Evolutionary conservation across 2,329 filamentous ascomycete species (phyloP).

Genomic region (Diaporthe aspalathi): DNA sequence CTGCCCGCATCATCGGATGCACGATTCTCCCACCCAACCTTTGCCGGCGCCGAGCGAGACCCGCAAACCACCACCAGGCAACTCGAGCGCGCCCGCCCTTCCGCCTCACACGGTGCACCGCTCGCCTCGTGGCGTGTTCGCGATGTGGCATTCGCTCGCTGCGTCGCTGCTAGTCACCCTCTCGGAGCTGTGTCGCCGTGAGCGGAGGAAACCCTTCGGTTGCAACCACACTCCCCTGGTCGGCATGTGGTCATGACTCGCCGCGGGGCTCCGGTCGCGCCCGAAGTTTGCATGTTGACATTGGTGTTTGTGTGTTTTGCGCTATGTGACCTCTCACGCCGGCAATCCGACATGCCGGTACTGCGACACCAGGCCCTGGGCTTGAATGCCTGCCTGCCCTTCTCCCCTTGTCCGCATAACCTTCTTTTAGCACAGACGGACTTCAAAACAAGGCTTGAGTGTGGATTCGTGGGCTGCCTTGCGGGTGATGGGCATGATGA

Average conservation of each 20-base stretch:
- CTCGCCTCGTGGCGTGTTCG: neutral
- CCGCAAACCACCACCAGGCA: slow-evolving; percentile 1
- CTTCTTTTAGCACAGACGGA: slow-evolving; percentile 6
- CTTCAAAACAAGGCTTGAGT: neutral
- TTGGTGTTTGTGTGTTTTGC: slow-evolving; percentile 24
- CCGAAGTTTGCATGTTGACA: neutral
- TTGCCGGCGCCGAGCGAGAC: slow-evolving; percentile 6
- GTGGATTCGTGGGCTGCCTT: neutral
- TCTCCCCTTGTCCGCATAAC: neutral
- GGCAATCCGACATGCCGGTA: slow-evolving; percentile 27
- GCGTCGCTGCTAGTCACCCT: neutral
- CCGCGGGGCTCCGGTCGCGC: slow-evolving; percentile 7
- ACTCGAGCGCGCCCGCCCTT: neutral
- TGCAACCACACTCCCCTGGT: neutral
- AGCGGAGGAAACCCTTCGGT: slow-evolving; percentile 1
- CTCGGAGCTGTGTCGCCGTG: neutral
- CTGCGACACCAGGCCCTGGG: slow-evolving; percentile 7
- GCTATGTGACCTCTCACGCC: neutral
- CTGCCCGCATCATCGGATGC: neutral
- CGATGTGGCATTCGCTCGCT: slow-evolving; percentile 5
- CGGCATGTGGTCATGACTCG: slow-evolving; percentile 11
- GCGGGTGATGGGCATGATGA: slow-evolving; percentile 12
- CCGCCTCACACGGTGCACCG: neutral
- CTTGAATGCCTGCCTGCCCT: no score
- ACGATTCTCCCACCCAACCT: neutral